Evolutionary conservation across 208 protist species (phyloP), one percentile per base, ranked within the genome.

Genomic region (Acanthamoeba triangularis): DNA sequence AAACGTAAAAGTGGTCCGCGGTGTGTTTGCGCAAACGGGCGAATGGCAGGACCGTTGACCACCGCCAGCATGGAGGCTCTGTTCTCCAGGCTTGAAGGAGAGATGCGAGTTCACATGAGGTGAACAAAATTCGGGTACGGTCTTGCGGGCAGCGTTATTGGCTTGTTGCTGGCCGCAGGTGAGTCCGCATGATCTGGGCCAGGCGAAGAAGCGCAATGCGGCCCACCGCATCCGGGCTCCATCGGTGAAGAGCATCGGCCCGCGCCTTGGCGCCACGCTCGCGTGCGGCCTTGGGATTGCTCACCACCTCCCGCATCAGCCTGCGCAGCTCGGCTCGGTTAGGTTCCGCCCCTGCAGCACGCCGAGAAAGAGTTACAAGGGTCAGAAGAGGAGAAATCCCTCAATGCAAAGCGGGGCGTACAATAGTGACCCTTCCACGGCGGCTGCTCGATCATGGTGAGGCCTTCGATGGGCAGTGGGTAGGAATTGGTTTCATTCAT

Each of bases 401-500:
- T 10, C 10, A 10, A 61, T 65, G n/a, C 14, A 91, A 28, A 35
- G 25, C 20, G 41, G 16, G 8, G 3, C 41, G 56, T 85, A 94
- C 90, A 94, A 3, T 94, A 52, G 90, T 94, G 90, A 25, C 90
- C 90, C 8, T 23, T 61, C 69, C 63, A 94, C 5, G 90, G 72
- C 13, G 33, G 23, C 5, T 80, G n/a, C 25, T 67, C 37, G 44
- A 95, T 49, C 25, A 25, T 5, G n/a, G 37, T 52, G 10, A 96
- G 44, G 59, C 61, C 76, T 3, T 96, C 92, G 20, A 96, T 85
- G 23, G 30, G 33, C 16, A 96, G 30, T 4, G 82, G 74, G 67
- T 96, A 96, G 18, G 95, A 95, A 52, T 96, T 96, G 30, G 63
- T 37, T 30, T 90, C 76, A n/a, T 74, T 90, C 95, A 98, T 97